A percentile compares a stretch with the other conserved stretches of the same genome.
These are phyloP conservation scores for Aurantiochytrium sp. DNA, from an alignment of 108 stramenopile genomes.

Conservation along the genomic window DNA sequence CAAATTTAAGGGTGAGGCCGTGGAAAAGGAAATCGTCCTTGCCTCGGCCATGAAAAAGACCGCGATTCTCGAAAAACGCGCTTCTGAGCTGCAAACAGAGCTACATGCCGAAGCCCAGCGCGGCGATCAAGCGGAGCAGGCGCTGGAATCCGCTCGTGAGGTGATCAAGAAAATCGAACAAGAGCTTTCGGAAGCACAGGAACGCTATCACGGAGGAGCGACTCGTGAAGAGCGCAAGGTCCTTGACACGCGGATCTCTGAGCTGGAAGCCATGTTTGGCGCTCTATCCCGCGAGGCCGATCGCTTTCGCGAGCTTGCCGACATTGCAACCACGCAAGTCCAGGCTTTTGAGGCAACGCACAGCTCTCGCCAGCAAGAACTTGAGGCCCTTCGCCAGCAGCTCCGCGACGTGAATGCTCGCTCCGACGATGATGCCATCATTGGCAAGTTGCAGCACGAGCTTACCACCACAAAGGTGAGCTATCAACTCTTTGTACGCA, in stretches of 20 bases:
- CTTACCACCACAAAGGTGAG: constrained; percentile 37
- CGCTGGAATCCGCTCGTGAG: background rate
- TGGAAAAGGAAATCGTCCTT: constrained; percentile 14
- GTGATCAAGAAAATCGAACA: constrained; percentile 21
- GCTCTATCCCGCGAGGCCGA: constrained; percentile 25
- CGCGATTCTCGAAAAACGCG: constrained; percentile 18
- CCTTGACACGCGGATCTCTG: constrained; percentile 10
- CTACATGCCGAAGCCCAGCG: background rate
- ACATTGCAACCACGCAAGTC: constrained; percentile 46
- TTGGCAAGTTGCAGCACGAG: constrained; percentile 53
- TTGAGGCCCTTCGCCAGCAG: constrained; percentile 29
- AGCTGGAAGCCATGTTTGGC: constrained; percentile 25
- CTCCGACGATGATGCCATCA: constrained; percentile 52
- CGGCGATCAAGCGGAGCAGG: constrained; percentile 3
- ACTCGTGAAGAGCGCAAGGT: background rate
- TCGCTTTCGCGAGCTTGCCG: constrained; percentile 41
- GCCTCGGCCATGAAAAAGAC: background rate
- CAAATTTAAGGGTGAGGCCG: constrained; percentile 27
- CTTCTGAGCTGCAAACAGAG: background rate
- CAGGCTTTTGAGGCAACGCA: constrained; percentile 4
- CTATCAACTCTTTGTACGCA: constrained; percentile 38
- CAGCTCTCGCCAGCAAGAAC: background rate
- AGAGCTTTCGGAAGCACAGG: constrained; percentile 15
- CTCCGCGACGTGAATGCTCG: constrained; percentile 37
- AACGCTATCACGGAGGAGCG: background rate